Evolutionary conservation across 768 basidiomycete species (phyloP).

Genomic region (Psilocybe cyanescens): DNA sequence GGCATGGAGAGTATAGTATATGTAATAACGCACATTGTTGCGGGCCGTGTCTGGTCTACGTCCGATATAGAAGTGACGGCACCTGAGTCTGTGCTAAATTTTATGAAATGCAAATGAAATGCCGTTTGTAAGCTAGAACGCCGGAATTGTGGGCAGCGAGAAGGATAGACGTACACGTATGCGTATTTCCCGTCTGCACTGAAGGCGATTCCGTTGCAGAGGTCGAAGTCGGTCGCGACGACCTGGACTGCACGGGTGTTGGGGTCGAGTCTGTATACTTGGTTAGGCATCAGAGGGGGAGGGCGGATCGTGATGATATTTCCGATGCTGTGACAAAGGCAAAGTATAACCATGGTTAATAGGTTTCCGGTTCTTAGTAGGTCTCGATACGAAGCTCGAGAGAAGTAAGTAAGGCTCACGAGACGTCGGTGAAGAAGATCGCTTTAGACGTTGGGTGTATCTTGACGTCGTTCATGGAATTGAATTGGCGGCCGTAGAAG

Average conservation of each 20-base stretch:
- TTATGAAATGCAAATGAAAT: background rate
- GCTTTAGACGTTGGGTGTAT: background rate
- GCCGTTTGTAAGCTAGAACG: background rate
- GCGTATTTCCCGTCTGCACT: conserved; percentile 62
- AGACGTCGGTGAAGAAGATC: conserved; percentile 4
- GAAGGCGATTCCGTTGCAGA: conserved; percentile 77
- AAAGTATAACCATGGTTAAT: too few species aligned
- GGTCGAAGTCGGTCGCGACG: conserved; percentile 77
- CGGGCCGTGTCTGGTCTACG: conserved; percentile 58
- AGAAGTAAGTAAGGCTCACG: background rate
- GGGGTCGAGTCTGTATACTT: conserved; percentile 80
- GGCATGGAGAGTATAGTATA: background rate
- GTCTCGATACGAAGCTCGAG: too few species aligned
- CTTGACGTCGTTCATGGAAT: conserved; percentile 4
- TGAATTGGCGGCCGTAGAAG: conserved; percentile 1
- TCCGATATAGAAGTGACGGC: conserved; percentile 41
- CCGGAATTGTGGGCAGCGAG: background rate
- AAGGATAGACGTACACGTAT: conserved; percentile 51
- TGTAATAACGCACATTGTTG: conserved; percentile 59
- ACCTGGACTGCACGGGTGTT: conserved; percentile 65
- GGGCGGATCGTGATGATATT: conserved; percentile 69
- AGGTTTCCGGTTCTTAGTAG: too few species aligned
- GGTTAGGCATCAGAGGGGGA: conserved; percentile 64
- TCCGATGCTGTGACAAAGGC: conserved; percentile 50
- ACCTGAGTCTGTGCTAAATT: conserved; percentile 54